Conservation (phyloP, 2,329 filamentous ascomycete species). For the Pestalotiopsis fici region DNA sequence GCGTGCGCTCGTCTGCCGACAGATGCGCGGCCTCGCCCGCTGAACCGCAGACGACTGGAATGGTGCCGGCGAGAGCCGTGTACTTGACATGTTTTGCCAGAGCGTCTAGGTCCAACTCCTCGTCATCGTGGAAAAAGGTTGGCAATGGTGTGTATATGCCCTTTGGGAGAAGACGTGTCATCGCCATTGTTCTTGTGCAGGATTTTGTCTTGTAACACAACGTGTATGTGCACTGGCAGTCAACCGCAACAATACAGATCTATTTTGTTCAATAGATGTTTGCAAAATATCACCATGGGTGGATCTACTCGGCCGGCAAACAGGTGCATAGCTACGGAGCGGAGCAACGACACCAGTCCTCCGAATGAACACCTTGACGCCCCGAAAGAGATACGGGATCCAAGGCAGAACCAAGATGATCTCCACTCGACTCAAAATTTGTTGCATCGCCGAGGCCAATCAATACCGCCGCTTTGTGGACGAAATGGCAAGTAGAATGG, state of each 20-base stretch:
- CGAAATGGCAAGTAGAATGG: neutral
- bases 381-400: neutral
- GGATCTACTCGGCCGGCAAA: neutral
- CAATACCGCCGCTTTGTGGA: neutral
- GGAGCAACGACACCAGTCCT: too few relatives aligned
- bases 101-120: conserved; percentile 52
- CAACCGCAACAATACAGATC: too few relatives aligned
- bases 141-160: conserved; percentile 64
- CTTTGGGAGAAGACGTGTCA: neutral
- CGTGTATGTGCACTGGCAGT: neutral
- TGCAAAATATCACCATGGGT: neutral
- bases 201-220: neutral
- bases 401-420: too few relatives aligned
- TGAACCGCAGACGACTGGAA: conserved; percentile 68
- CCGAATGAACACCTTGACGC: neutral
- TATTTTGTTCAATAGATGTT: neutral
- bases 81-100: conserved; percentile 54
- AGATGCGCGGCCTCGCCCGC: conserved; percentile 75
- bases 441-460: neutral
- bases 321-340: neutral
- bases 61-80: conserved; percentile 63
- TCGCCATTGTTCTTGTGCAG: neutral
- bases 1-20: conserved; percentile 60
- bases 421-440: neutral
- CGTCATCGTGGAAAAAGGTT: conserved; percentile 56